These are phyloP conservation scores for Gentiana straminea DNA, from an alignment of 257 asterid species.

Conservation along the genomic window DNA sequence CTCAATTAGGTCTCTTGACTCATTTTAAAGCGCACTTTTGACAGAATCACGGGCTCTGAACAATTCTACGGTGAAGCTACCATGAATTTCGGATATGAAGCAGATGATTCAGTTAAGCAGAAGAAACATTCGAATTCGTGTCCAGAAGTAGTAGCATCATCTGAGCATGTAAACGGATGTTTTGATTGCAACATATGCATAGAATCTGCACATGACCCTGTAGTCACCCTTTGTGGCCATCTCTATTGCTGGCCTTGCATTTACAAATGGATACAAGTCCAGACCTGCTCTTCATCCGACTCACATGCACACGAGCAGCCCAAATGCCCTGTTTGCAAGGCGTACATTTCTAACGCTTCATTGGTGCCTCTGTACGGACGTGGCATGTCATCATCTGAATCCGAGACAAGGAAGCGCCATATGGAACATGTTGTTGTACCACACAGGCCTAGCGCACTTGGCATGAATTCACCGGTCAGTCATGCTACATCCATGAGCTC, in stretches of 20 bases:
- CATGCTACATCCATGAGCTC: conserved; percentile 21
- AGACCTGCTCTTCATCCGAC: conserved; percentile 32
- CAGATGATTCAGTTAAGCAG: conserved; percentile 31
- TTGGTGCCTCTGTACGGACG: conserved; percentile 80
- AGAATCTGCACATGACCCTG: conserved; percentile 72
- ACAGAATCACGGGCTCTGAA: conserved; percentile 55
- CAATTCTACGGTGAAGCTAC: conserved; percentile 32
- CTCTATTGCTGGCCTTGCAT: conserved; percentile 96
- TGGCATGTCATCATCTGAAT: conserved; percentile 41
- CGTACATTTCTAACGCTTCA: conserved; percentile 50
- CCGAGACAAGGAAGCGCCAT: conserved; percentile 38
- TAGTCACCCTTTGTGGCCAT: conserved; percentile 84
- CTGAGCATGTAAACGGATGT: conserved; percentile 44
- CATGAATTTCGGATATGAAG: conserved; percentile 28
- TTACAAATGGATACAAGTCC: conserved; percentile 73
- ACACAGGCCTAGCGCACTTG: conserved; percentile 56
- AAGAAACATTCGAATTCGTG: conserved; percentile 25
- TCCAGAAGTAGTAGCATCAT: conserved; percentile 14
- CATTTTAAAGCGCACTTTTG: background rate
- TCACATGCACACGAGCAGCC: conserved; percentile 43
- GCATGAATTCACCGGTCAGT: conserved; percentile 16
- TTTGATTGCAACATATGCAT: conserved; percentile 86
- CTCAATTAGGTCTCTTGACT: background rate
- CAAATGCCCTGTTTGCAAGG: conserved; percentile 74
- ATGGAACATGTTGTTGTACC: conserved; percentile 38